Evolutionary conservation across 169 alveolate genomes (phyloP).

Genomic region (Plasmodium vivax): DNA sequence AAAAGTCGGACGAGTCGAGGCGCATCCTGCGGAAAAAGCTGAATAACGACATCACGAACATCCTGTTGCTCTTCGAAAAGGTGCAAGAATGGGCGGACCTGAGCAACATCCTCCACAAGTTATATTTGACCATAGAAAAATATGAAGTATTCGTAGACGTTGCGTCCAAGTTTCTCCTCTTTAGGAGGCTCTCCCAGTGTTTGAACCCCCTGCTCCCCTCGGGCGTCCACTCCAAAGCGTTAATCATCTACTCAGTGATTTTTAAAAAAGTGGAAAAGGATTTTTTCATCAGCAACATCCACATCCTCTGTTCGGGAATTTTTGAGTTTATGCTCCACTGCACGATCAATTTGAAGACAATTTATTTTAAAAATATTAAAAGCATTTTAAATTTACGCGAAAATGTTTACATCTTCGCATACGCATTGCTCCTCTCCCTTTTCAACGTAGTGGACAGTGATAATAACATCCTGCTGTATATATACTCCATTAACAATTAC

Average conservation of each 20-base stretch:
- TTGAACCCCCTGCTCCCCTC: constrained; percentile 93
- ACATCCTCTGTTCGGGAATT: constrained; percentile 92
- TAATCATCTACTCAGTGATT: constrained; percentile 91
- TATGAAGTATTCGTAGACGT: constrained; percentile 82
- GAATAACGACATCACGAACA: constrained; percentile 79
- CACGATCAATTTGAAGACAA: constrained; percentile 89
- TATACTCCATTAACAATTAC: constrained; percentile 82
- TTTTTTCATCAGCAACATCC: constrained; percentile 89
- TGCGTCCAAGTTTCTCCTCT: constrained; percentile 88
- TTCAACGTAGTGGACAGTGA: constrained; percentile 90
- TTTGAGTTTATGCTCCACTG: constrained; percentile 92
- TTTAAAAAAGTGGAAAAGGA: constrained; percentile 87
- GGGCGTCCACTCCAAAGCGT: constrained; percentile 93
- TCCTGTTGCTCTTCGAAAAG: constrained; percentile 89
- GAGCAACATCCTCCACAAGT: constrained; percentile 89
- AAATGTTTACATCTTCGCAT: constrained; percentile 85
- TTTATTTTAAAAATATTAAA: constrained; percentile 88
- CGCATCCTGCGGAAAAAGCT: constrained; percentile 73
- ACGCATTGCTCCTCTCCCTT: constrained; percentile 87
- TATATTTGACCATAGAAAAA: constrained; percentile 85
- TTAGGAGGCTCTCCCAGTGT: constrained; percentile 93
- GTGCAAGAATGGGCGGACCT: constrained; percentile 96
- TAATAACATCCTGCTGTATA: constrained; percentile 84
- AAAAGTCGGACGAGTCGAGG: constrained; percentile 26
- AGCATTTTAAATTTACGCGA: constrained; percentile 88